phyloP scores from a whole-genome alignment of 1,284 basidiomycete species.

The Cystobasidiaceae sp. region DNA sequence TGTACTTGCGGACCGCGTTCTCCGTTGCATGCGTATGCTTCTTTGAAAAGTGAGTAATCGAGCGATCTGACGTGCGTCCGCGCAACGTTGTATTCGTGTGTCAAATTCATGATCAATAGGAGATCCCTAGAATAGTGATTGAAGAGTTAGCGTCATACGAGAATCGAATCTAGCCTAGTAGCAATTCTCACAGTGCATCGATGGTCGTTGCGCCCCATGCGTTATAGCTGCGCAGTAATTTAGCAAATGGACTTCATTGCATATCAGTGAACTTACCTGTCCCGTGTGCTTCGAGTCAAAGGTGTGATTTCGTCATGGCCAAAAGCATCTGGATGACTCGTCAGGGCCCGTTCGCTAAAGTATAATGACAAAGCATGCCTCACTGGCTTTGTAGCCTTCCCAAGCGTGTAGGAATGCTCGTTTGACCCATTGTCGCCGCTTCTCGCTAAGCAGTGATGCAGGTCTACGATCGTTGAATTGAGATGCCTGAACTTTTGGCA shows the following conservation, averaged over 20 bases:
- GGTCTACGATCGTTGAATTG: background rate
- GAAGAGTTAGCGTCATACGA: background rate
- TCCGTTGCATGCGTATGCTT: constrained; percentile 6
- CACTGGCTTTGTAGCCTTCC: constrained; percentile 35
- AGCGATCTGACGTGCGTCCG: constrained; percentile 62
- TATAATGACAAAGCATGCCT: too few relatives aligned
- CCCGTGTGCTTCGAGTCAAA: constrained; percentile 47
- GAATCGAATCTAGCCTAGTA: too few relatives aligned
- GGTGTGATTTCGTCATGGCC: constrained; percentile 59
- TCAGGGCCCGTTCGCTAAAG: too few relatives aligned
- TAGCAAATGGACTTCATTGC: constrained; percentile 43
- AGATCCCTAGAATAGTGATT: constrained; percentile 63
- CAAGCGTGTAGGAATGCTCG: constrained; percentile 33
- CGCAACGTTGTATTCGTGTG: constrained; percentile 70
- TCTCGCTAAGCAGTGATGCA: background rate
- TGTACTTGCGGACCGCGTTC: constrained; percentile 46
- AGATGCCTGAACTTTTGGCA: constrained; percentile 6
- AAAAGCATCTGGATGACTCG: constrained; percentile 56
- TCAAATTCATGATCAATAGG: constrained; percentile 74
- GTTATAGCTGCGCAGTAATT: constrained; percentile 49
- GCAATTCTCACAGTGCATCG: constrained; percentile 54
- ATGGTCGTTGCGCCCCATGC: constrained; percentile 81
- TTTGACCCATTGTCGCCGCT: constrained; percentile 49
- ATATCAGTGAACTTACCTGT: constrained; percentile 55
- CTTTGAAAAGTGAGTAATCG: constrained; percentile 45